Percentiles rank a stretch among this genome's conserved stretches.
Conservation (phyloP, 805 yeast species). For the Huiozyma naganishii region DNA sequence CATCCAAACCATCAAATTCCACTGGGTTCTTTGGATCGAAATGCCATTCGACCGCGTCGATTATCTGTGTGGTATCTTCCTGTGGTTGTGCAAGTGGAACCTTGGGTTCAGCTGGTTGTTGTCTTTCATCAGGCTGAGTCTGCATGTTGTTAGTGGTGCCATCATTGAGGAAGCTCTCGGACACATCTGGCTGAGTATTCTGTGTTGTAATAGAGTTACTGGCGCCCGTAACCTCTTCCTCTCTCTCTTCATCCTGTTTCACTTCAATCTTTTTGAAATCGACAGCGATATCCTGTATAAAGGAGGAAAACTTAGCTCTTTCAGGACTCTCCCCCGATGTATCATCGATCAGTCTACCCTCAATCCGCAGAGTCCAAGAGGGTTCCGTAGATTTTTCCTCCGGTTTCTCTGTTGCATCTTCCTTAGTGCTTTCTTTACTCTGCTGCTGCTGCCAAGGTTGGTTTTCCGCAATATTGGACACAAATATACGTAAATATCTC, state of each 20-base stretch:
- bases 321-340: conserved; percentile 37
- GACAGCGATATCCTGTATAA: conserved; percentile 73
- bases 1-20: conserved; percentile 81
- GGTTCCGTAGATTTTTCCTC: conserved; percentile 21
- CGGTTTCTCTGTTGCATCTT: no score
- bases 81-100: conserved; percentile 1
- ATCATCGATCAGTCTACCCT: conserved; percentile 63
- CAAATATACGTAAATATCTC: conserved; percentile 64
- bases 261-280: conserved; percentile 39
- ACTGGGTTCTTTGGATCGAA: conserved; percentile 43
- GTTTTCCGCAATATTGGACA: conserved; percentile 72
- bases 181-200: not conserved
- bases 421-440: conserved; percentile 7
- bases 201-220: not conserved
- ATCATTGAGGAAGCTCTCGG: not conserved
- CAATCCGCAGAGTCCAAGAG: conserved; percentile 78
- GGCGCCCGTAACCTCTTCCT: not conserved
- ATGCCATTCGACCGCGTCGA: conserved; percentile 72
- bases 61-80: conserved; percentile 6
- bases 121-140: no score
- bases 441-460: conserved; percentile 71
- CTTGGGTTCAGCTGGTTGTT: not conserved
- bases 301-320: conserved; percentile 62
- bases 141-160: not conserved
- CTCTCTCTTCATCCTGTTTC: not conserved